Base-by-base conservation (phyloP, 176 grass and related monocot genomes). In the Dendrocalamus sinicus region DNA sequence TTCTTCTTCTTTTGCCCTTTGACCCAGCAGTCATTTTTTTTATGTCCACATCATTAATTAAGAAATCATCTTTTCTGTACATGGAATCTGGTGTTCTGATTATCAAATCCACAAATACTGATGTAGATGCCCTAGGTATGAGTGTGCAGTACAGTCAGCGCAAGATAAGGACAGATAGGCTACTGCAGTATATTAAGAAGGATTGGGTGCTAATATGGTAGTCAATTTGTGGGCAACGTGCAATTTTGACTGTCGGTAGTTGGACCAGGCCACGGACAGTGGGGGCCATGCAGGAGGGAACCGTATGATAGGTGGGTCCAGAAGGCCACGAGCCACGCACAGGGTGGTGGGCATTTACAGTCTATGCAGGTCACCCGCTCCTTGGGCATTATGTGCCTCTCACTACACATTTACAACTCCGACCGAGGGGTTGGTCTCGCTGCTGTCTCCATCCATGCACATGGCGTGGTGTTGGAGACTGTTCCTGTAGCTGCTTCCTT, bases 371-470 rank as follows among this genome's bases (percentile, higher is more conserved):
- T 82, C 61, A 75, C 72, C 86, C 76, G 66, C 74, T 92, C 86
- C 70, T 86, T 83, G 90, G 79, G 90, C 74, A 78, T 86, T 89
- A 83, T 85, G 63, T 84, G 60, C 77, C 45, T 73, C n/a, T 30
- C 55, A 48, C 26, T 55, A 52, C 78, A 22, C 72, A 86, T 59
- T 67, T 65, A 72, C 83, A 72, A 71, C 62, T 11, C 57, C 46
- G 46, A 15, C 66, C 39, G 22, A 69, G 54, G 28, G 59, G 54
- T 46, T 28, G 84, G 73, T 48, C 79, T 80, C 32, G 69, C 80
- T 86, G 78, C 73, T 79, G 86, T 89, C 86, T 51, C 81, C 73
- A 83, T 92, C 86, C 83, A 67, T 83, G 90, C 86, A 92, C 87
- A 91, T 85, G 85, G 61, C 35, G 75, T 19, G 80, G 74, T 80